These are phyloP conservation scores for Chlamydomonas sp. DNA, from an alignment of 139 green algal genomes.

Conservation along the genomic window DNA sequence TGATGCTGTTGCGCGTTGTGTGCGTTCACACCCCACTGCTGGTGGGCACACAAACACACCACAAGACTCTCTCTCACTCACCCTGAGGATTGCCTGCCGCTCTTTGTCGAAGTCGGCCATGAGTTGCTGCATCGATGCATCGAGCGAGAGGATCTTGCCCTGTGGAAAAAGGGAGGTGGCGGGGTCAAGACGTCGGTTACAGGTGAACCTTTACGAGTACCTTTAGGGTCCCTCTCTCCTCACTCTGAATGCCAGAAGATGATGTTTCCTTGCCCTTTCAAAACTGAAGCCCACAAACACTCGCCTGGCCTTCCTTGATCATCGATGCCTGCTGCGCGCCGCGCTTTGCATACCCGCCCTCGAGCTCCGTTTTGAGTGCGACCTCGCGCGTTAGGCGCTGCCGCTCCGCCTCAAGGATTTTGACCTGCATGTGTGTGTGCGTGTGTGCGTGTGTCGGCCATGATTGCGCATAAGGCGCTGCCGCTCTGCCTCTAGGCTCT, in stretches of 20 bases:
- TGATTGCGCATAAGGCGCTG: too few relatives aligned
- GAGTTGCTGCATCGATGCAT: slow-evolving; percentile 52
- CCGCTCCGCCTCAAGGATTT: slow-evolving; percentile 54
- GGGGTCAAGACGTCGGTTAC: too few relatives aligned
- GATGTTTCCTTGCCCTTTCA: background rate
- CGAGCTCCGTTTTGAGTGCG: slow-evolving; percentile 56
- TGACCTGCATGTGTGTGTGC: too few relatives aligned
- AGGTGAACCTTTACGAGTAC: slow-evolving; percentile 6
- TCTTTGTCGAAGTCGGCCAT: slow-evolving; percentile 55
- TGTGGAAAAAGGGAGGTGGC: too few relatives aligned
- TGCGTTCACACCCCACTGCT: too few relatives aligned
- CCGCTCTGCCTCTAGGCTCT: too few relatives aligned
- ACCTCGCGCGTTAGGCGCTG: slow-evolving; percentile 59
- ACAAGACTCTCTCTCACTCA: too few relatives aligned
- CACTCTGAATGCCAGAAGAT: background rate
- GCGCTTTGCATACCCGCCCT: slow-evolving; percentile 69
- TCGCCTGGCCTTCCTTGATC: slow-evolving; percentile 34
- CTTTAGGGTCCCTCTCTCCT: too few relatives aligned
- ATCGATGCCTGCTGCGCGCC: slow-evolving; percentile 52
- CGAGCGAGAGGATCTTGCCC: slow-evolving; percentile 50
- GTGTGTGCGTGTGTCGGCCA: too few relatives aligned
- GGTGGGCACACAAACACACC: too few relatives aligned
- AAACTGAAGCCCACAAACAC: too few relatives aligned
- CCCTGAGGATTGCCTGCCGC: slow-evolving; percentile 24
- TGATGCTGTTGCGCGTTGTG: too few relatives aligned